Conservation (phyloP, 495 filamentous ascomycete genomes). For the Podospora didyma region DNA sequence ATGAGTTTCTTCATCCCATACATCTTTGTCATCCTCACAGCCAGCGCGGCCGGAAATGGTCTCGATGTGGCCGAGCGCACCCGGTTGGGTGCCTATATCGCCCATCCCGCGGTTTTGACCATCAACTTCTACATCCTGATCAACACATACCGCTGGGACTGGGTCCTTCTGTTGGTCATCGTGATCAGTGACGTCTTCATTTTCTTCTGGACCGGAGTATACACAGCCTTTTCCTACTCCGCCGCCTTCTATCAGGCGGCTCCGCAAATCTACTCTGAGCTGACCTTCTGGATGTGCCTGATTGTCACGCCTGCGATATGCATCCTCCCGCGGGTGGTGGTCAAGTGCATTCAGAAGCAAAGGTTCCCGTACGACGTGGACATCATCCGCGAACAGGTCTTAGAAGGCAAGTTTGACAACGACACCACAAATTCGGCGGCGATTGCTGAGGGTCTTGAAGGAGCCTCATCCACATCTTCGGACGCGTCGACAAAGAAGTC, state of each 20-base stretch:
- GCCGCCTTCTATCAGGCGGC: conserved; percentile 73
- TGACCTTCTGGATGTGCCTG: conserved; percentile 82
- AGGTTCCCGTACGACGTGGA: conserved; percentile 91
- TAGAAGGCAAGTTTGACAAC: conserved; percentile 62
- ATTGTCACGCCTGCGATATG: conserved; percentile 72
- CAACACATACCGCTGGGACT: conserved; percentile 97
- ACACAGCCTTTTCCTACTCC: conserved; percentile 61
- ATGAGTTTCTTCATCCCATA: conserved; percentile 92
- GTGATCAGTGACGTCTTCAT: conserved; percentile 78
- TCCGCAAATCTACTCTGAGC: conserved; percentile 69
- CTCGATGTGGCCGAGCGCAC: conserved; percentile 68
- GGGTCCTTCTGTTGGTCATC: conserved; percentile 81
- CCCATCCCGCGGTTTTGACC: conserved; percentile 69
- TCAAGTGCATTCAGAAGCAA: conserved; percentile 87
- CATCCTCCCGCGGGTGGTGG: conserved; percentile 76
- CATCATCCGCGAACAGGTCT: conserved; percentile 90
- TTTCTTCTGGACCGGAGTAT: conserved; percentile 96
- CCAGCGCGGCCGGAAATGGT: conserved; percentile 64
- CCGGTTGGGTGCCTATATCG: conserved; percentile 81
- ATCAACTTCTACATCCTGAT: conserved; percentile 93
- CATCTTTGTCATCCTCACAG: conserved; percentile 64
- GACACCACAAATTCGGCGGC: conserved; percentile 27
- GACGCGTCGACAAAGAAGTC: conserved; percentile 48
- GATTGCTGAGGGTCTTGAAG: conserved; percentile 22
- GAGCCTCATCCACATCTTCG: conserved; percentile 40